Conservation (phyloP, 208 protist genomes). For the Vickermania spadyakhi region DNA sequence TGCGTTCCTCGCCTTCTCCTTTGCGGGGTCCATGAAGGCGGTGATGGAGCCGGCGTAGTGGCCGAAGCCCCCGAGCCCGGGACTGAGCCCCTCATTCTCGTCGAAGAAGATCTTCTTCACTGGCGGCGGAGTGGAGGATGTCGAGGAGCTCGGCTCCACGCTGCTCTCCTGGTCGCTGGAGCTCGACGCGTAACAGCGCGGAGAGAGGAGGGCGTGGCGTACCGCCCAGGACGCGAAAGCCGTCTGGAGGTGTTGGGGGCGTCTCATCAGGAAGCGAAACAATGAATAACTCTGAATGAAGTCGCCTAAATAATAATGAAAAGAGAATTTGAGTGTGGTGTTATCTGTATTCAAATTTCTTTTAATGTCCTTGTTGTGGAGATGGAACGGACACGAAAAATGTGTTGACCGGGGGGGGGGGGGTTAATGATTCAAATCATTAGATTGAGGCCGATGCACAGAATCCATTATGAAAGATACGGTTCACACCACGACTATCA, state of each 20-base stretch:
- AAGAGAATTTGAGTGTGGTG: no score
- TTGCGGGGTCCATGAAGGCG: constrained; percentile 37
- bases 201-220: not conserved
- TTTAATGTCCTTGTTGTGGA: no score
- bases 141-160: constrained; percentile 4
- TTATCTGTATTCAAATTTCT: no score
- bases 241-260: not conserved
- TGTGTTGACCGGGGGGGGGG: no score
- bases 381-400: no score
- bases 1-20: not conserved
- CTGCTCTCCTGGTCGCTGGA: not conserved
- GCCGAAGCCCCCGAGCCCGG: constrained; percentile 43
- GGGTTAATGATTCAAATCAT: no score
- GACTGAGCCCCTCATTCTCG: constrained; percentile 58
- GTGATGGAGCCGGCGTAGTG: constrained; percentile 78
- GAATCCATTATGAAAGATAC: no score
- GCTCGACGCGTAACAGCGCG: not conserved
- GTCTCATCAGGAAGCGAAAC: no score
- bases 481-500: no score
- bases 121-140: constrained; percentile 15
- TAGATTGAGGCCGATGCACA: no score
- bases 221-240: not conserved
- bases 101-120: constrained; percentile 23
- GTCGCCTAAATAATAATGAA: no score
- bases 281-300: no score